Base-by-base conservation (phyloP, 805 yeast species). In the Candida nanaspora region DNA sequence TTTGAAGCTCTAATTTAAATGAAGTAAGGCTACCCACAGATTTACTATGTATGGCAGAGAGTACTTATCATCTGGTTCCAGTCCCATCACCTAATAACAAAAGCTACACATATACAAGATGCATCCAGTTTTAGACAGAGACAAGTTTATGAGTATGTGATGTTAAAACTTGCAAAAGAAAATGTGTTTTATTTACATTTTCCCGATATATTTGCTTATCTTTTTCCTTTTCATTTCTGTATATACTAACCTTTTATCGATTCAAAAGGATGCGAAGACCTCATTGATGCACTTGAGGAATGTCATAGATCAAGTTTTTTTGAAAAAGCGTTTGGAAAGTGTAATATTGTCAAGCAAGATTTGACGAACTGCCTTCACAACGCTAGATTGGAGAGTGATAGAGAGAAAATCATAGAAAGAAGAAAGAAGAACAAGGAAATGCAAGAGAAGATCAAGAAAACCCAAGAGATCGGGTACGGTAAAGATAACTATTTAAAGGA, bases 241-340 rank as follows among this genome's bases (percentile, higher is more conserved):
- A 13, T 21, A 33, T 27, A 19, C 14, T 6, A 9, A 21, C 13
- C 6, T 10, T 21, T 14, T 13, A 33, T 18, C 6, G 6, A n/a
- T 6, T 5, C 18, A 21, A 21, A 42, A 73, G 83, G 83, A 16
- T 91, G 98, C 61, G 78, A 75, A 39, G 85, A 82, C 46, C 72
- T 87, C 32, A 87, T 93, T 59, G 80, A 82, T 46, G 96, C 95
- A 0, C 72, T 91, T 6, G 95, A 91, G 52, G 82, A 86, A 56
- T 91, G 98, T 58, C 96, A 89, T 53, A 72, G 77, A 43, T 71
- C 71, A 41, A 82, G 80, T 41, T 82, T 80, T 49, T 50, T 83
- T 44, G 72, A 76, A 48, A 77, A 84, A 57, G 80, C 85, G 7
- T 66, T 86, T 49, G 98, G 98, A 22, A 69, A 76, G 44, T 91